These are phyloP conservation scores for Rhodosporidiobolus odoratus DNA, from an alignment of 768 basidiomycete genomes.

Conservation along the genomic window DNA sequence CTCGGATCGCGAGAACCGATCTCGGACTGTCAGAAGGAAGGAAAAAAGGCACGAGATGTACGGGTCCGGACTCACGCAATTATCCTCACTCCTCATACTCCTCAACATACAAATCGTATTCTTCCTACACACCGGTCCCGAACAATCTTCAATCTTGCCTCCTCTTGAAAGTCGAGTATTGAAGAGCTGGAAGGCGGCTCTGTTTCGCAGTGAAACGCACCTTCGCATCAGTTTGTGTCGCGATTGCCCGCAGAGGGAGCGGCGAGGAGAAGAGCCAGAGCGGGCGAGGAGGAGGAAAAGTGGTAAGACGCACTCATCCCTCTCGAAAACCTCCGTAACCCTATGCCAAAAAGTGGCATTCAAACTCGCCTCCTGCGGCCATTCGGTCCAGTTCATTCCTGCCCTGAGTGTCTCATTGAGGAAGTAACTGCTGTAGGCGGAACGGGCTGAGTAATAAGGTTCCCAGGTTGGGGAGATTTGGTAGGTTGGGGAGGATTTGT, in stretches of 20 bases:
- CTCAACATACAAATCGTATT: slow-evolving; percentile 52
- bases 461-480: slow-evolving; percentile 48
- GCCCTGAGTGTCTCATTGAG: no score
- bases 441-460: slow-evolving; percentile 58
- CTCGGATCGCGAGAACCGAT: no score
- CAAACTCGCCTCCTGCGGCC: slow-evolving; percentile 47
- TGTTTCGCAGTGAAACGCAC: background rate
- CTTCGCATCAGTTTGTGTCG: no score
- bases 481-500: slow-evolving; percentile 47
- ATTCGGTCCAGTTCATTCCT: no score
- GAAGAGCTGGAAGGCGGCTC: slow-evolving; percentile 47
- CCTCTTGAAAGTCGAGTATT: slow-evolving; percentile 51
- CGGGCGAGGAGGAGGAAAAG: background rate
- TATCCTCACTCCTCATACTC: slow-evolving; percentile 45
- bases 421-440: slow-evolving; percentile 51
- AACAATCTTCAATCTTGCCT: slow-evolving; percentile 47
- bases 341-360: slow-evolving; percentile 59
- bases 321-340: slow-evolving; percentile 51
- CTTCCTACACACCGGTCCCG: slow-evolving; percentile 49
- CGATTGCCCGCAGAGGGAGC: no score
- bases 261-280: background rate
- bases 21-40: no score
- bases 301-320: slow-evolving; percentile 11
- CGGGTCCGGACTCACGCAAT: slow-evolving; percentile 32
- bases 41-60: background rate